Conservation (phyloP, 2,329 filamentous ascomycete genomes). For the Hirsutella rhossiliensis region DNA sequence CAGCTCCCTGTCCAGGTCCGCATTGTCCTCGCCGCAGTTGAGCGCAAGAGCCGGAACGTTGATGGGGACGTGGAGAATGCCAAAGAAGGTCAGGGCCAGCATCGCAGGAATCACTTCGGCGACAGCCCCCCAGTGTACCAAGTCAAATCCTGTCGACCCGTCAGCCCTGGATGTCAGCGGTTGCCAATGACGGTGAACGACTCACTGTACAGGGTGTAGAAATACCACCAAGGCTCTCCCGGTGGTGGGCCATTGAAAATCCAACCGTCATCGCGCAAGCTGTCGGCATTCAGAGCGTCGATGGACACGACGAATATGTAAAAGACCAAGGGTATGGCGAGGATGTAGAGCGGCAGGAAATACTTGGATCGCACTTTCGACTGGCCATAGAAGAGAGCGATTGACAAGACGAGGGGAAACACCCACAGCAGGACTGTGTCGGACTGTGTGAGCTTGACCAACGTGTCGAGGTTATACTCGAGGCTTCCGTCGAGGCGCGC, state of each 20-base stretch:
- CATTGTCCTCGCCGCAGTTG: slow-evolving; percentile 82
- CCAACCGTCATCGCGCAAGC: slow-evolving; percentile 68
- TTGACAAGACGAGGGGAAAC: slow-evolving; percentile 63
- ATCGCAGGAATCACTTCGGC: slow-evolving; percentile 82
- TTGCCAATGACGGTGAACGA: slow-evolving; percentile 3
- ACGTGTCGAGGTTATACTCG: slow-evolving; percentile 65
- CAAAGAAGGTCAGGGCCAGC: slow-evolving; percentile 95
- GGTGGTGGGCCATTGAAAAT: slow-evolving; percentile 79
- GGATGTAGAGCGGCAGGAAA: slow-evolving; percentile 77
- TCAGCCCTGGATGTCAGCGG: slow-evolving; percentile 1
- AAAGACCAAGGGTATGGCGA: slow-evolving; percentile 63
- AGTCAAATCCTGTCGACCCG: slow-evolving; percentile 52
- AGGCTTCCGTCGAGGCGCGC: slow-evolving; percentile 78
- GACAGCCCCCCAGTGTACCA: slow-evolving; percentile 75
- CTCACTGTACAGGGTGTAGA: slow-evolving; percentile 89
- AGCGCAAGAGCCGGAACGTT: slow-evolving; percentile 91
- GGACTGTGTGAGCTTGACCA: slow-evolving; percentile 58
- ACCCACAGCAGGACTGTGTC: slow-evolving; percentile 76
- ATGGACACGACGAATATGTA: slow-evolving; percentile 65
- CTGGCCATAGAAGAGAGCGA: slow-evolving; percentile 66
- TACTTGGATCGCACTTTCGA: slow-evolving; percentile 69
- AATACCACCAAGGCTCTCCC: slow-evolving; percentile 91
- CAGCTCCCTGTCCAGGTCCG: slow-evolving; percentile 81
- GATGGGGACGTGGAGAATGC: slow-evolving; percentile 92
- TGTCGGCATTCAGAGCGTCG: slow-evolving; percentile 52